Percentiles rank a stretch among this genome's conserved stretches.
Evolutionary conservation across 106 monocot species (phyloP).

Genomic region (Posidonia australis): DNA sequence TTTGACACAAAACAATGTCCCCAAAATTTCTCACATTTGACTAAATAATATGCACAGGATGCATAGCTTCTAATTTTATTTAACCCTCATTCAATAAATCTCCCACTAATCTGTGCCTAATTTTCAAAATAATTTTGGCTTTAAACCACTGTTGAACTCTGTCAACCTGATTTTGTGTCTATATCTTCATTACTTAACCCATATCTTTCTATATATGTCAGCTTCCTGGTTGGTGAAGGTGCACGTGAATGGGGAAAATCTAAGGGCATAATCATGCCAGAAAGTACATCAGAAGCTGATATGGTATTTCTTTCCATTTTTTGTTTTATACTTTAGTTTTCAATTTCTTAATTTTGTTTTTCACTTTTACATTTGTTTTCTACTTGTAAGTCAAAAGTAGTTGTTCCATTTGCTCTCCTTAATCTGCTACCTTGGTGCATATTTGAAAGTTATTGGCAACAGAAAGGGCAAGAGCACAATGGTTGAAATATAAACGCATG

Average conservation of each 20-base stretch:
- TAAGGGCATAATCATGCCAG: constrained; percentile 44
- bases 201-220: constrained; percentile 11
- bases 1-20: too few relatives aligned
- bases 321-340: too few relatives aligned
- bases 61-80: too few relatives aligned
- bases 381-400: not conserved
- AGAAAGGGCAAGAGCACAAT: constrained; percentile 60
- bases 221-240: constrained; percentile 92
- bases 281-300: constrained; percentile 39
- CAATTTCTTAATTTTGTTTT: too few relatives aligned
- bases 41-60: too few relatives aligned
- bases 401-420: not conserved
- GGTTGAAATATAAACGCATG: constrained; percentile 79
- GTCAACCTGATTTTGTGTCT: too few relatives aligned
- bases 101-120: too few relatives aligned
- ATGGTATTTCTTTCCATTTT: constrained; percentile 17
- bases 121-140: too few relatives aligned
- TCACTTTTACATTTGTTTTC: not conserved
- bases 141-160: too few relatives aligned
- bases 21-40: too few relatives aligned
- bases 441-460: constrained; percentile 70
- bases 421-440: not conserved
- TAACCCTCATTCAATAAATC: too few relatives aligned
- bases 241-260: constrained; percentile 80
- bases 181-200: too few relatives aligned